Percentiles rank a stretch among this genome's conserved stretches.
Evolutionary conservation across 2,329 filamentous ascomycete genomes (phyloP).

Genomic region (Pseudohalonectria lignicola): DNA sequence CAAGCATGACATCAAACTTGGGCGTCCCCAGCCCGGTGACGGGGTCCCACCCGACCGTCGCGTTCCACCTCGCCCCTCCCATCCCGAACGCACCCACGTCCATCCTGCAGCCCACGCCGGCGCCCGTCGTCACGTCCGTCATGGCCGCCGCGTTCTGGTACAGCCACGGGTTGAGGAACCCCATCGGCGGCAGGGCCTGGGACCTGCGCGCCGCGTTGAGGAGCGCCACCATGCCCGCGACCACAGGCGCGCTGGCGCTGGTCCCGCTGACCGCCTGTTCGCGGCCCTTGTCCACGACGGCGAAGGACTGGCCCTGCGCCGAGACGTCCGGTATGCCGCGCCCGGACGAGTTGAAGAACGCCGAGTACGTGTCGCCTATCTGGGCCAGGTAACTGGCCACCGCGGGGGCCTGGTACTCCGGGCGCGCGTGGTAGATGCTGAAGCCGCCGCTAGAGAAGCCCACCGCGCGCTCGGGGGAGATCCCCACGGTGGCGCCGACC

Average conservation of each 20-base stretch:
- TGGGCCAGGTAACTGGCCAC: conserved; percentile 25
- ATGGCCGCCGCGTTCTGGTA: conserved; percentile 19
- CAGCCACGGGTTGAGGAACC: conserved; percentile 24
- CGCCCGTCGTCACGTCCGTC: conserved; percentile 17
- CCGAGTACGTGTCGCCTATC: conserved; percentile 29
- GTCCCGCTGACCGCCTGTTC: conserved; percentile 14
- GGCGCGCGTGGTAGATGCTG: conserved; percentile 30
- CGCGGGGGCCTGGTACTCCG: conserved; percentile 25
- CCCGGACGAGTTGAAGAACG: conserved; percentile 29
- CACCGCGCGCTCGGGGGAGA: conserved; percentile 14
- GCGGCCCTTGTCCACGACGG: conserved; percentile 13
- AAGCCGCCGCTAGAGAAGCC: conserved; percentile 30
- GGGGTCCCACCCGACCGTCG: conserved; percentile 18
- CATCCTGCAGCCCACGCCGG: conserved; percentile 13
- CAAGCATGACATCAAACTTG: conserved; percentile 14
- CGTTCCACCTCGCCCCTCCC: conserved; percentile 17
- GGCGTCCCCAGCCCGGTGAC: conserved; percentile 20
- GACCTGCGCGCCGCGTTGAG: conserved; percentile 28
- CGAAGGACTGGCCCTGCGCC: conserved; percentile 34
- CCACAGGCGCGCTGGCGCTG: conserved; percentile 26
- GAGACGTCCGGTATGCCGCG: conserved; percentile 40
- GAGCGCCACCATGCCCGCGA: conserved; percentile 28
- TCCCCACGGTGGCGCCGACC: conserved; percentile 43
- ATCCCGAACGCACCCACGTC: conserved; percentile 11
- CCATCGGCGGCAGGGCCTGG: conserved; percentile 20